Evolutionary conservation across 176 grass and related monocot genomes (phyloP).

Genomic region (Cenchrus americanus): DNA sequence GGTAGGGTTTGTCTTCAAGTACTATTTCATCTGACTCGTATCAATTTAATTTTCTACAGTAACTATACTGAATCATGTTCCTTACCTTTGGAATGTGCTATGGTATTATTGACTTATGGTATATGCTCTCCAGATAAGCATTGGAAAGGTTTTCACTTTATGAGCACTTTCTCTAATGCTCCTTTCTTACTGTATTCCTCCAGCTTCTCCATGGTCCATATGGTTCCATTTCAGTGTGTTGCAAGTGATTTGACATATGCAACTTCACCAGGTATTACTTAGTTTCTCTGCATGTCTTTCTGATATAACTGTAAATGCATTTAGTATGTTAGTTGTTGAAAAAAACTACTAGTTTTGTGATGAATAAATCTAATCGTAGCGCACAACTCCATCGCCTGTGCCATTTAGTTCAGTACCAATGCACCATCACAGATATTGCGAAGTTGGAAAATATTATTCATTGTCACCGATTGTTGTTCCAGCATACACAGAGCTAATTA

Average conservation of each 20-base stretch:
- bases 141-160: neutral
- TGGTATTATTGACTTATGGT: neutral
- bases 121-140: constrained; percentile 23
- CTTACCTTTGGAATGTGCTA: neutral
- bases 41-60: neutral
- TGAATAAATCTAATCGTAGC: neutral
- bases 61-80: neutral
- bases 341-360: neutral
- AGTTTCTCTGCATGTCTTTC: neutral
- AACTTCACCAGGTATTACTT: neutral
- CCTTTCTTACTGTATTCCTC: neutral
- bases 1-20: neutral
- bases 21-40: neutral
- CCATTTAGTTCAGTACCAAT: neutral
- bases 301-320: neutral
- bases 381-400: neutral
- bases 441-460: neutral
- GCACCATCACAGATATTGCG: neutral
- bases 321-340: constrained; percentile 14
- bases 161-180: neutral
- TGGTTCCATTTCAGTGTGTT: neutral
- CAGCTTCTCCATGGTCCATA: neutral
- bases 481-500: neutral
- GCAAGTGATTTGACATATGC: neutral
- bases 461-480: neutral